Base-by-base conservation (phyloP, 805 yeast species). In the Ogataea trehalophila region DNA sequence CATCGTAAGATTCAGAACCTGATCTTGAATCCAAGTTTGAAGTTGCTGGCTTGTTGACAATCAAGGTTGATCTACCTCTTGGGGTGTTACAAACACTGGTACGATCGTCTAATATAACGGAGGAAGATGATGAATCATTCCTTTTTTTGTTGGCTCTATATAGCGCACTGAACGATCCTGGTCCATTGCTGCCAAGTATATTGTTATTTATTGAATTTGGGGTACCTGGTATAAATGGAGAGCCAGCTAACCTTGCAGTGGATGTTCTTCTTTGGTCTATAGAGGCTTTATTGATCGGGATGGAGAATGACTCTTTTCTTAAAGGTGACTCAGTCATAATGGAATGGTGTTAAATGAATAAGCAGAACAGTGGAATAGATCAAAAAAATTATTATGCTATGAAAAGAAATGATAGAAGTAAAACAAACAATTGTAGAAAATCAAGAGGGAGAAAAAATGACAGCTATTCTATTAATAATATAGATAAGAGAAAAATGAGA, bases 211-310 rank as follows among this genome's bases (percentile, higher is more conserved):
- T 26, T 9, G 31, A 26, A 11, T 26, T 26, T 26, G 42, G 58
- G 44, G 49, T 48, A 38, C 44, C 54, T 23, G 48, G 47, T 20
- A 29, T 38, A n/a, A 54, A 20, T 1, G 68, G 66, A 5, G 70
- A 61, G 1, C 61, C 59, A 3, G 64, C 61, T 39, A 67, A 50
- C 45, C 61, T 60, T 7, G 68, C 69, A 58, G 65, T 67, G 3
- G 71, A 67, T 6, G 62, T 59, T 37, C 68, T 44, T 49, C 70
- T 57, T 39, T 53, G 49, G n/a, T 52, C 56, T 18, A 51, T 48
- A 5, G 48, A 43, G 8, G 20, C 4, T 20, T 34, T 36, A 34
- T 43, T 36, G 15, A 44, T 50, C 4, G 55, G 53, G 16, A 47
- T 47, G 7, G 56, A 50, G 8, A 43, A 36, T 3, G 51, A 37